Conservation (phyloP, 2,329 filamentous ascomycete genomes). For the Microdochium bolleyi region DNA sequence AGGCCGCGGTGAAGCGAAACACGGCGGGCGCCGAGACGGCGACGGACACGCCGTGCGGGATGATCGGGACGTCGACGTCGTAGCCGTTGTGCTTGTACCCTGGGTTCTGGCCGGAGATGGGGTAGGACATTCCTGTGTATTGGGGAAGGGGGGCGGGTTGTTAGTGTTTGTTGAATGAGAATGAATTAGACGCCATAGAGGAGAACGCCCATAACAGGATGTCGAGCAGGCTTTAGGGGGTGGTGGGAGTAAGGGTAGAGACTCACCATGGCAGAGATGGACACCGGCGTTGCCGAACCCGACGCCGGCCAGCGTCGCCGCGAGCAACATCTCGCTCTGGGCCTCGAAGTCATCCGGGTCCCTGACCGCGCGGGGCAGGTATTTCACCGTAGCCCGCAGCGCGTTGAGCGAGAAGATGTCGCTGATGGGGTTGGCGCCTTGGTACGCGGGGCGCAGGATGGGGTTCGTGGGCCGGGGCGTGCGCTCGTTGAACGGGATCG, state of each 20-base stretch:
- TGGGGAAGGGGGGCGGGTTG: constrained; percentile 1
- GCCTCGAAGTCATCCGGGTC: constrained; percentile 90
- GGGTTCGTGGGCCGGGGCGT: constrained; percentile 80
- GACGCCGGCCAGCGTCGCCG: constrained; percentile 87
- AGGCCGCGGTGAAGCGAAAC: constrained; percentile 85
- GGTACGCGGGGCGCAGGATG: constrained; percentile 85
- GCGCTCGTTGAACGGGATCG: constrained; percentile 87
- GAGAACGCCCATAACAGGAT: too few relatives aligned
- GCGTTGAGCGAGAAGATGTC: constrained; percentile 94
- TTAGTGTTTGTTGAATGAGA: too few relatives aligned
- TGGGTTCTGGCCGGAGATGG: constrained; percentile 91
- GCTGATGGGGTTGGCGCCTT: constrained; percentile 94
- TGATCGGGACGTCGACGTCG: constrained; percentile 65
- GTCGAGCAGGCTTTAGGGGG: neutral
- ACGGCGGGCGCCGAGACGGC: constrained; percentile 90
- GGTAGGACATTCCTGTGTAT: constrained; percentile 81
- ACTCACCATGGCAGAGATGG: constrained; percentile 59
- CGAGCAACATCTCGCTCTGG: constrained; percentile 91
- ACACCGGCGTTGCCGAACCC: constrained; percentile 98
- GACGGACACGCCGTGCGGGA: constrained; percentile 92
- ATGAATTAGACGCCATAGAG: too few relatives aligned
- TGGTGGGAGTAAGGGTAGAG: too few relatives aligned
- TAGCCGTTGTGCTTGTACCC: constrained; percentile 89
- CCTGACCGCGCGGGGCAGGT: constrained; percentile 77
- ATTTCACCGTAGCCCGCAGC: constrained; percentile 77